Evolutionary conservation across 805 yeast species (phyloP), one percentile per base, ranked within the genome.

Genomic region (Pichia californica): DNA sequence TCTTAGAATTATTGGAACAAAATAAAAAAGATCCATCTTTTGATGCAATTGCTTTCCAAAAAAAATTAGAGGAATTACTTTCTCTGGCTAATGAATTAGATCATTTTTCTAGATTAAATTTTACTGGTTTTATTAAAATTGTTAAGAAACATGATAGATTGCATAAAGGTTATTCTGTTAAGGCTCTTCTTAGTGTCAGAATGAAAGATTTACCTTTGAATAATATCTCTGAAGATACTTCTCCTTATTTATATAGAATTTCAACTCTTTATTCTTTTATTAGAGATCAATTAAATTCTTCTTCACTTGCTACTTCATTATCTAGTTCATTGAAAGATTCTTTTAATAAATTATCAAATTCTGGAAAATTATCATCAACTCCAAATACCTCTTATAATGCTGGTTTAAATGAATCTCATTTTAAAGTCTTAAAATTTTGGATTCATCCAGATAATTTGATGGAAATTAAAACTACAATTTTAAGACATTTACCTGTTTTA

Each of bases 391-490:
- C 61, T 8, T 38, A 48, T 13, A 49, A 36, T 27, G 36, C 41
- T 5, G 20, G 40, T 19, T 31, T 44, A 7, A 51, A 52, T 34
- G 60, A 56, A 7, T 36, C 48, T 8, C 58, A 58, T 27, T 79
- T 55, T 69, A 81, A 70, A 50, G 81, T 87, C 14, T 80, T 82
- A 64, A 88, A 86, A 66, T 91, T 91, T 64, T 91, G 99, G 99
- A 75, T 93, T 35, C 98, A 91, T 62, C 89, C 91, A n/a, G 99
- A 93, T 54, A 85, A 88, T 61, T 62, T 93, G 60, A 89, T 91
- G 96, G 98, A 91, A 67, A 96, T 89, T 44, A 91, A 91, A 68
- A 88, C 98, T n/a, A 80, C 88, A 47, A 86, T 91, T 52, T 75
- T 91, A 59, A 83, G 98, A 62, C 95, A 88, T 56, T 75, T 91